phyloP scores from a whole-genome alignment of 2,329 filamentous ascomycete species.

The Claviceps paspali region DNA sequence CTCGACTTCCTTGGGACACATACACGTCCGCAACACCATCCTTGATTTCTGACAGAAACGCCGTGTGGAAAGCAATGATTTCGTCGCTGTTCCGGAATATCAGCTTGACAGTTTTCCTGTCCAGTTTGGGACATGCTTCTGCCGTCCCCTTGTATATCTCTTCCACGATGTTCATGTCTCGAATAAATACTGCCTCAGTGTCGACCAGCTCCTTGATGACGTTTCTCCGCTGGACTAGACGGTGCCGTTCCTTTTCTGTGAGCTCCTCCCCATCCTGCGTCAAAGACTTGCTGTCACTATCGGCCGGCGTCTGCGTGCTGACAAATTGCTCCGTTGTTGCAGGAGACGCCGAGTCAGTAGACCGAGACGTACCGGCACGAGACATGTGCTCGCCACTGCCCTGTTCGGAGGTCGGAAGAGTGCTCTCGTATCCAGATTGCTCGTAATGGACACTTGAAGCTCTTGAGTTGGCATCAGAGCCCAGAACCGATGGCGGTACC shows the following conservation, averaged over 20 bases:
- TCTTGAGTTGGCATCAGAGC: slow-evolving; percentile 24
- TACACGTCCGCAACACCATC: slow-evolving; percentile 69
- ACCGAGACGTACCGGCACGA: slow-evolving; percentile 29
- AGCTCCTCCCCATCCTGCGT: slow-evolving; percentile 24
- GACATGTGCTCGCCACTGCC: slow-evolving; percentile 30
- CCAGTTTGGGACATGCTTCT: slow-evolving; percentile 64
- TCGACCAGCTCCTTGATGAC: slow-evolving; percentile 86
- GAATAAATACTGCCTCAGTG: slow-evolving; percentile 79
- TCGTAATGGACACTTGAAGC: slow-evolving; percentile 25
- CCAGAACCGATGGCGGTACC: slow-evolving; percentile 24
- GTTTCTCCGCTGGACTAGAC: slow-evolving; percentile 66
- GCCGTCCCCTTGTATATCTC: slow-evolving; percentile 96
- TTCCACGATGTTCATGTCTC: slow-evolving; percentile 93
- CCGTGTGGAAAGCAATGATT: slow-evolving; percentile 72
- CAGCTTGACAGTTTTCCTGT: slow-evolving; percentile 68
- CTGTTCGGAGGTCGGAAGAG: slow-evolving; percentile 27
- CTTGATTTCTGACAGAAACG: slow-evolving; percentile 67
- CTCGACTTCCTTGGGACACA: slow-evolving; percentile 39
- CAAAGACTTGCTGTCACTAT: slow-evolving; percentile 21
- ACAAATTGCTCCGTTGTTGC: slow-evolving; percentile 26
- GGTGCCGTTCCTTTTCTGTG: slow-evolving; percentile 44
- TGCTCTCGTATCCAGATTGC: slow-evolving; percentile 23
- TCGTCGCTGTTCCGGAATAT: slow-evolving; percentile 90
- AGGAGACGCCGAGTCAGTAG: slow-evolving; percentile 30
- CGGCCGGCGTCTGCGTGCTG: slow-evolving; percentile 20